phyloP scores from a whole-genome alignment of 2,329 filamentous ascomycete species.

The Nannizzia gypsea region DNA sequence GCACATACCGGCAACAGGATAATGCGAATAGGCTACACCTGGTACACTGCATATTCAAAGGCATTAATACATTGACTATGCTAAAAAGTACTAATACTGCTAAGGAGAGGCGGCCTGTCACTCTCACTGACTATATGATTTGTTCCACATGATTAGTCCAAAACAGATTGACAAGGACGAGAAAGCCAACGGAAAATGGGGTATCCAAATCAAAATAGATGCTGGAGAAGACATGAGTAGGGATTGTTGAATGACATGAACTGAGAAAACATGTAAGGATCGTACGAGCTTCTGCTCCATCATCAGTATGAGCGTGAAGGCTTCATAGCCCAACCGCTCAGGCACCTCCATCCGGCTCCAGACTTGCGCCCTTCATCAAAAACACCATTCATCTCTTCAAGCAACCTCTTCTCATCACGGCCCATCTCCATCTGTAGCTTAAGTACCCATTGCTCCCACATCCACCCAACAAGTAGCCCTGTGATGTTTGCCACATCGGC shows the following conservation, averaged over 20 bases:
- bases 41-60: no score
- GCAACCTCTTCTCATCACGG: conserved; percentile 43
- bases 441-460: conserved; percentile 94
- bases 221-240: not conserved
- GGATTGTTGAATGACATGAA: not conserved
- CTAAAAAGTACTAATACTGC: no score
- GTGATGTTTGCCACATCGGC: conserved; percentile 62
- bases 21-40: no score
- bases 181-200: not conserved
- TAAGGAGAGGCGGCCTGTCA: no score
- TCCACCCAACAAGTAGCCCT: conserved; percentile 73
- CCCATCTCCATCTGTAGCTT: conserved; percentile 79
- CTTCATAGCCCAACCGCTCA: conserved; percentile 50
- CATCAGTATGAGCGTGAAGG: conserved; percentile 17
- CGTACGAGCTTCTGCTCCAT: not conserved
- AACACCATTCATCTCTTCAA: conserved; percentile 46
- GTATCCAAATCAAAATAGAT: not conserved
- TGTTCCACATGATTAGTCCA: no score
- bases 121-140: no score
- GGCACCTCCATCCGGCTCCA: conserved; percentile 47
- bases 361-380: conserved; percentile 50
- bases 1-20: no score
- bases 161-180: no score
- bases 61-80: no score
- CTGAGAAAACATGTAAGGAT: not conserved